A percentile compares a stretch with the other conserved stretches of the same genome.
Evolutionary conservation across 208 protist species (phyloP).

Genomic region (Leishmania guyanensis): DNA sequence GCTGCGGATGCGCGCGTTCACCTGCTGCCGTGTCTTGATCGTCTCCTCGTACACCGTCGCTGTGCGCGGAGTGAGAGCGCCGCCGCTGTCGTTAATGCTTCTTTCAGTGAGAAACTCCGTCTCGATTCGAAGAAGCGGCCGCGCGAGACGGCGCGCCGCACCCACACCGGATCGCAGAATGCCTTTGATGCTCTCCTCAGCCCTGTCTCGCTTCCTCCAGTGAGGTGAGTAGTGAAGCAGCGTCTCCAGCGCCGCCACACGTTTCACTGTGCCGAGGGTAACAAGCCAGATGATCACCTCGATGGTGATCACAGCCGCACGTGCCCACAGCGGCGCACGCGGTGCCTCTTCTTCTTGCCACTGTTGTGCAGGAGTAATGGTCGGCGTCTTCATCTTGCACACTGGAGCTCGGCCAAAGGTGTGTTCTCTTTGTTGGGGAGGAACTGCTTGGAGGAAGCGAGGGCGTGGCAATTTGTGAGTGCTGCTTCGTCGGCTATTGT

Average conservation of each 20-base stretch:
- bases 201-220: slow-evolving; percentile 27
- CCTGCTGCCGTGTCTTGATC: slow-evolving; percentile 14
- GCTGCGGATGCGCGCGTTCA: slow-evolving; percentile 49
- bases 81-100: slow-evolving; percentile 8
- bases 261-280: slow-evolving; percentile 33
- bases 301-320: slow-evolving; percentile 17
- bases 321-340: slow-evolving; percentile 18
- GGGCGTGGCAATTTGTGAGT: neutral
- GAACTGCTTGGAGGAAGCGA: neutral
- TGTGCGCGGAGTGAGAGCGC: slow-evolving; percentile 25
- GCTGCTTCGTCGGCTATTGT: neutral
- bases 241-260: slow-evolving; percentile 18
- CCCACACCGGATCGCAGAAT: slow-evolving; percentile 31
- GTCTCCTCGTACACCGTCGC: slow-evolving; percentile 33
- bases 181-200: slow-evolving; percentile 27
- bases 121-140: slow-evolving; percentile 51
- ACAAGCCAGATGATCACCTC: slow-evolving; percentile 35
- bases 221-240: slow-evolving; percentile 24
- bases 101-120: slow-evolving; percentile 39
- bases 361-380: neutral
- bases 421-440: neutral
- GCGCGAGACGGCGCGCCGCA: slow-evolving; percentile 29
- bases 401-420: neutral
- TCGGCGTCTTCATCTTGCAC: neutral
- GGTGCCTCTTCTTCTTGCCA: neutral